Percentiles rank a stretch among this genome's conserved stretches.
Evolutionary conservation across 345 rosid genomes (phyloP).

Genomic region (Alliaria petiolata): DNA sequence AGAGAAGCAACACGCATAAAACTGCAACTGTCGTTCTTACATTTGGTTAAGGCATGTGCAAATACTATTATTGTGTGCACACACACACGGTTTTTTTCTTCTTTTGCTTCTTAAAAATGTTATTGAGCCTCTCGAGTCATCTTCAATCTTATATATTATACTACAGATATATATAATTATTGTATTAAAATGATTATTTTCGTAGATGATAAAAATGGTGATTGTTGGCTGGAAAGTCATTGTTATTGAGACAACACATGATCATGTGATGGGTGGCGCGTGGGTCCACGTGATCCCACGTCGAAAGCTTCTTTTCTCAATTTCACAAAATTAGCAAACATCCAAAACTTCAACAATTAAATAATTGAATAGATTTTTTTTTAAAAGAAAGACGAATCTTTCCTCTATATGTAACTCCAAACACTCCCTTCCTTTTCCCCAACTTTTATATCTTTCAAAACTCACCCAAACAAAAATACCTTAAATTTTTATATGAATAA

Average conservation of each 20-base stretch:
- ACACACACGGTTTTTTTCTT: not conserved
- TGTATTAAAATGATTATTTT: not conserved
- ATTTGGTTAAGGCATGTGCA: constrained; percentile 24
- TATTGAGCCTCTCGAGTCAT: constrained; percentile 16
- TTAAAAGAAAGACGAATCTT: constrained; percentile 34
- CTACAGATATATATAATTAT: not conserved
- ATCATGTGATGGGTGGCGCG: constrained; percentile 48
- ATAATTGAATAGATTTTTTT: not conserved
- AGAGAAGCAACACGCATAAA: constrained; percentile 22
- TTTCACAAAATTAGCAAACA: constrained; percentile 22
- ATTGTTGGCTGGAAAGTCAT: constrained; percentile 49
- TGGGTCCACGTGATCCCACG: constrained; percentile 66
- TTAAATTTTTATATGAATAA: too few species aligned
- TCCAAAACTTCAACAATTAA: constrained; percentile 18
- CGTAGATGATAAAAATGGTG: constrained; percentile 9
- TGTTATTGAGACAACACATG: constrained; percentile 63
- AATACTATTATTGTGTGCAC: constrained; percentile 10
- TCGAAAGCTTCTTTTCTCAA: constrained; percentile 31
- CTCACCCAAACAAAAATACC: too few species aligned
- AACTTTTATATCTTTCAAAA: constrained; percentile 24
- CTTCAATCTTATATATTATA: not conserved
- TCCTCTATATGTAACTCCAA: constrained; percentile 29
- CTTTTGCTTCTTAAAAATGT: not conserved
- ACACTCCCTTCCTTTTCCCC: constrained; percentile 14
- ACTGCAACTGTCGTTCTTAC: constrained; percentile 17